Evolutionary conservation across 2,329 filamentous ascomycete species (phyloP), one percentile per base, ranked within the genome.

Genomic region (Bipolaris zeicola): DNA sequence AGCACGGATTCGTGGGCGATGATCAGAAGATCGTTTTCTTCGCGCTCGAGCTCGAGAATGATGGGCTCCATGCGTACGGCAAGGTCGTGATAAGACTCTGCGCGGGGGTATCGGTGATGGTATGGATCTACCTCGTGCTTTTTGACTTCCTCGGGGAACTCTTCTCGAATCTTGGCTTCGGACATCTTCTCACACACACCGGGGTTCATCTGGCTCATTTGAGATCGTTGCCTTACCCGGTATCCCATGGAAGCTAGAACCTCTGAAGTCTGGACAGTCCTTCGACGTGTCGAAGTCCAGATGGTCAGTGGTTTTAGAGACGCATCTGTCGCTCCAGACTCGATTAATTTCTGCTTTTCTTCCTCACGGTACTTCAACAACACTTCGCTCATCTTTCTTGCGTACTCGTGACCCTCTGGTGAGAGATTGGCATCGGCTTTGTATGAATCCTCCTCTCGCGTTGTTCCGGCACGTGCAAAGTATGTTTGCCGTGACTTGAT

Each of bases 1-100:
- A 99, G 84, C n/a, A 99, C 95, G 49, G 92, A 96, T 76, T 99
- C 95, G 76, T 99, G 95, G 0, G 95, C 95, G 65, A 99, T 97
- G 72, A 99, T 97, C 50, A 99, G 85, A n/a, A 99, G 84, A 73
- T 99, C 95, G 64, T 96, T 96, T 68, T 97, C 91, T 79, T 99
- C 95, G 41, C 95, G 89, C 80, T 99, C 95, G 13, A 99, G 85
- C 75, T 99, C 95, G 28, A 99, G 85, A 71, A 99, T 99, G 70
- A 99, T 96, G 38, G 95, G 96, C 75, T 99, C 95, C 44, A 99
- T 87, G 20, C 95, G 91, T 57, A 99, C 95, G n/a, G 95, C 95
- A 41, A 99, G 87, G 72, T 99, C 95, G 74, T 99, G 95, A 77
- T 99, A 99, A 7, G 94, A 98, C 90, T 99, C 95, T 58, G 94